phyloP scores from a whole-genome alignment of 2,329 filamentous ascomycete genomes.

The Elsinoe australis region DNA sequence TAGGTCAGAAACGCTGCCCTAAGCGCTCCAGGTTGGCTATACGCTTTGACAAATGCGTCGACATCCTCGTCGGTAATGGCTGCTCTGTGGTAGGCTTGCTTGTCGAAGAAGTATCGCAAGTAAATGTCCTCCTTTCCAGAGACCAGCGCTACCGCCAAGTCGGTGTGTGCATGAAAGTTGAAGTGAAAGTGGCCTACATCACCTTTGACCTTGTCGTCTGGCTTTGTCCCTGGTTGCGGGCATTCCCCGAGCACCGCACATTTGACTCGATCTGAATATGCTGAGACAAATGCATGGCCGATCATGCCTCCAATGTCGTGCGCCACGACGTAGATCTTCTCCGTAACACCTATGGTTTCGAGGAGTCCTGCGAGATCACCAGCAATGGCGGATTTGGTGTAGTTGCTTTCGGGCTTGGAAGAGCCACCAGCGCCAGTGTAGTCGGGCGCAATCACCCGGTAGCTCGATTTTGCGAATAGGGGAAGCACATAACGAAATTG shows the following conservation, averaged over 20 bases:
- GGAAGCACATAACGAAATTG: conserved; percentile 31
- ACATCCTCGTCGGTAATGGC: conserved; percentile 33
- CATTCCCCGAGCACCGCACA: conserved; percentile 39
- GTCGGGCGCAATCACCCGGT: conserved; percentile 37
- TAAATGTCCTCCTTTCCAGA: conserved; percentile 35
- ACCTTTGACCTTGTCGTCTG: conserved; percentile 27
- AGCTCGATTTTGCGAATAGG: conserved; percentile 30
- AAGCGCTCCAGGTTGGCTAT: conserved; percentile 31
- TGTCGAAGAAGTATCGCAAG: conserved; percentile 37
- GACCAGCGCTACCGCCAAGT: conserved; percentile 35
- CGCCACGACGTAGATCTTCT: conserved; percentile 38
- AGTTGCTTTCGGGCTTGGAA: conserved; percentile 32
- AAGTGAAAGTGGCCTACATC: conserved; percentile 33
- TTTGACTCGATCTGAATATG: conserved; percentile 30
- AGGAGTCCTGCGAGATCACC: conserved; percentile 33
- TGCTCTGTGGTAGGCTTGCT: conserved; percentile 30
- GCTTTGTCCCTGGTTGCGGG: conserved; percentile 33
- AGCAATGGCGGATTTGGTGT: conserved; percentile 37
- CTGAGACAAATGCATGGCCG: conserved; percentile 35
- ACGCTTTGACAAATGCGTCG: conserved; percentile 34
- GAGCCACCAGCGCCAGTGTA: conserved; percentile 35
- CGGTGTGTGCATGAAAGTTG: conserved; percentile 33
- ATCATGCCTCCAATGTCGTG: conserved; percentile 46
- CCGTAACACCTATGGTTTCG: conserved; percentile 28
- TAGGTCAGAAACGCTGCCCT: conserved; percentile 30